phyloP scores from a whole-genome alignment of 2,329 filamentous ascomycete species.

The Colletotrichum tamarilloi region DNA sequence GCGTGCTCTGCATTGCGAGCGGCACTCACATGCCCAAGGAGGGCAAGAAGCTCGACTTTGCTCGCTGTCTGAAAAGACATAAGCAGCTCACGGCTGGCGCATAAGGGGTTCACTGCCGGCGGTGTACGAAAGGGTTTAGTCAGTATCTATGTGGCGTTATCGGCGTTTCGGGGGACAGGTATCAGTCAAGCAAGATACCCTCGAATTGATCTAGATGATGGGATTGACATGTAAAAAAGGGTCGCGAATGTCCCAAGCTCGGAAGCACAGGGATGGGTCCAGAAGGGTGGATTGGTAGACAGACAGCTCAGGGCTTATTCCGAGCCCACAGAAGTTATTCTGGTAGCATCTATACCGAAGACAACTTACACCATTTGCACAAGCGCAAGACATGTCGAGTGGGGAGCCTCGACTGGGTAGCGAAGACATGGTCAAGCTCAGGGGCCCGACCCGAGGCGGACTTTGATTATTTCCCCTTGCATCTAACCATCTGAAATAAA shows the following conservation, averaged over 20 bases:
- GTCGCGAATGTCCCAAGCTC: background rate
- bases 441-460: no score
- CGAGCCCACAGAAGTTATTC: background rate
- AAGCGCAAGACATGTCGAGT: background rate
- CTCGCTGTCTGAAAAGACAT: conserved; percentile 56
- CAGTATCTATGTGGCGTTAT: background rate
- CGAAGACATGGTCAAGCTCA: background rate
- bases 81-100: conserved; percentile 49
- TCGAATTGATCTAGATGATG: background rate
- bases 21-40: conserved; percentile 78
- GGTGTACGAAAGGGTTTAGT: background rate
- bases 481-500: no score
- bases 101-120: conserved; percentile 9
- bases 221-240: background rate
- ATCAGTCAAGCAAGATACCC: conserved; percentile 11
- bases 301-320: background rate
- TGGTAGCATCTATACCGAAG: background rate
- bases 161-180: background rate
- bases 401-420: background rate
- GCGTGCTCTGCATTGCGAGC: conserved; percentile 91
- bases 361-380: background rate
- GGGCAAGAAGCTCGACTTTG: conserved; percentile 62
- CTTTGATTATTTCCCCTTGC: no score
- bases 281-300: background rate
- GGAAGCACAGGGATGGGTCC: background rate